phyloP scores from a whole-genome alignment of 352 stramenopile genomes.

The Phytophthora tubulina region DNA sequence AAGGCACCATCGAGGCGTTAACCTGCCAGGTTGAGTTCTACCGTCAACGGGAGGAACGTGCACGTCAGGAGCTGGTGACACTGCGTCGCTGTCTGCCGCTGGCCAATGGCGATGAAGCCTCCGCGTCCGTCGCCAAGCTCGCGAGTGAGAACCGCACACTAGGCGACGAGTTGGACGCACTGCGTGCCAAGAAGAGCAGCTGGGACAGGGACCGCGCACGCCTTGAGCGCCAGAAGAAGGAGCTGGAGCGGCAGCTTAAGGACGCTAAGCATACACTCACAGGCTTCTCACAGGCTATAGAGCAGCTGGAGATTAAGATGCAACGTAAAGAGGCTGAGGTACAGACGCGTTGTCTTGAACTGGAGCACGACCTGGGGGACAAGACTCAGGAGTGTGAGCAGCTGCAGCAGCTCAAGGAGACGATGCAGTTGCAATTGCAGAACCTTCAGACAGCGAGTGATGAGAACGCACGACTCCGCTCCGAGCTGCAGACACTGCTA shows the following conservation, averaged over 20 bases:
- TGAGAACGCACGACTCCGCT: slow-evolving; percentile 52
- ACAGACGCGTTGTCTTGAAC: slow-evolving; percentile 58
- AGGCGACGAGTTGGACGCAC: slow-evolving; percentile 65
- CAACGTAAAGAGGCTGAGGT: slow-evolving; percentile 75
- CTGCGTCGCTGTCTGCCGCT: slow-evolving; percentile 54
- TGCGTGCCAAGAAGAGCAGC: slow-evolving; percentile 47
- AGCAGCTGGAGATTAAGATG: slow-evolving; percentile 84
- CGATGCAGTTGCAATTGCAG: slow-evolving; percentile 35
- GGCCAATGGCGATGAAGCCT: slow-evolving; percentile 34
- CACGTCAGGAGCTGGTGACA: slow-evolving; percentile 70
- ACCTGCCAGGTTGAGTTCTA: slow-evolving; percentile 85
- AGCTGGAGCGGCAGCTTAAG: slow-evolving; percentile 68
- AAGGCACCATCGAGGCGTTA: slow-evolving; percentile 84
- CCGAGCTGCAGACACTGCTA: slow-evolving; percentile 46
- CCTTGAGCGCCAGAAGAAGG: slow-evolving; percentile 54
- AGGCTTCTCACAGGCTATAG: slow-evolving; percentile 72
- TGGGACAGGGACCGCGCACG: slow-evolving; percentile 59
- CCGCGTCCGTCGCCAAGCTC: slow-evolving; percentile 51
- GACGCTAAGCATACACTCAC: slow-evolving; percentile 65
- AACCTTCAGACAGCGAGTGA: slow-evolving; percentile 54
- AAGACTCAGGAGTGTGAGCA: slow-evolving; percentile 57
- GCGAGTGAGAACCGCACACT: slow-evolving; percentile 66
- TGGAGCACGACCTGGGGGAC: slow-evolving; percentile 60
- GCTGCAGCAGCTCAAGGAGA: slow-evolving; percentile 39
- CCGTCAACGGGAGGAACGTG: slow-evolving; percentile 74